phyloP scores from a whole-genome alignment of 495 filamentous ascomycete species.

The Xylaria telfairii region DNA sequence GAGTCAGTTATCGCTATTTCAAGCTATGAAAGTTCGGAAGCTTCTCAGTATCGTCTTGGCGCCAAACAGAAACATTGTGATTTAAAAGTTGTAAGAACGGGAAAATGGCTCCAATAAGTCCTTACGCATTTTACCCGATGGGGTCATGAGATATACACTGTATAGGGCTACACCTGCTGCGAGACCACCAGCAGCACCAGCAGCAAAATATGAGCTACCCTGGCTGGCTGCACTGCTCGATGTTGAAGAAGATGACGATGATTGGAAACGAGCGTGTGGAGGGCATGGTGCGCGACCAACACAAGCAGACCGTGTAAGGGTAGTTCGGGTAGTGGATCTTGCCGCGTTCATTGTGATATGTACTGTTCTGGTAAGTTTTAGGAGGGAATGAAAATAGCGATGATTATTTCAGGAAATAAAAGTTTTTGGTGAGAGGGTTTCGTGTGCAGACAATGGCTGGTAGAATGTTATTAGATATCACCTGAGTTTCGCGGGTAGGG shows the following conservation, averaged over 20 bases:
- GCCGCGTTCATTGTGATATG: conserved; percentile 17
- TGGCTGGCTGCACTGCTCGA: conserved; percentile 37
- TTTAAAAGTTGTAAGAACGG: too few relatives aligned
- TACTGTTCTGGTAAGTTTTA: background rate
- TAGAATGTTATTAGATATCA: background rate
- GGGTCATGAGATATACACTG: conserved; percentile 63
- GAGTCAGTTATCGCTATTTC: too few relatives aligned
- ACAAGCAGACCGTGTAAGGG: conserved; percentile 10
- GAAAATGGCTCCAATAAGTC: too few relatives aligned
- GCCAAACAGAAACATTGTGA: too few relatives aligned
- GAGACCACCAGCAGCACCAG: conserved; percentile 56
- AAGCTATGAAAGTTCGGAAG: too few relatives aligned
- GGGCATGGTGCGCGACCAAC: conserved; percentile 12
- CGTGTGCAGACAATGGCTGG: background rate
- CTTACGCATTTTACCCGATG: conserved; percentile 60
- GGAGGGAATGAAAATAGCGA: background rate
- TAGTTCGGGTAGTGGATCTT: conserved; percentile 17
- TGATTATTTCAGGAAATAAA: background rate
- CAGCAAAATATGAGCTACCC: conserved; percentile 53
- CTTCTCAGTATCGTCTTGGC: too few relatives aligned
- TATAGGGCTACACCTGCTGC: conserved; percentile 44
- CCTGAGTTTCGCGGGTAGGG: background rate
- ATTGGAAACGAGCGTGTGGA: conserved; percentile 51
- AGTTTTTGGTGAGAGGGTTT: background rate
- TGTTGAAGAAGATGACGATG: conserved; percentile 47